A percentile compares a stretch with the other conserved stretches of the same genome.
phyloP scores from a whole-genome alignment of 805 yeast species.

The Schwanniomyces polymorphus region DNA sequence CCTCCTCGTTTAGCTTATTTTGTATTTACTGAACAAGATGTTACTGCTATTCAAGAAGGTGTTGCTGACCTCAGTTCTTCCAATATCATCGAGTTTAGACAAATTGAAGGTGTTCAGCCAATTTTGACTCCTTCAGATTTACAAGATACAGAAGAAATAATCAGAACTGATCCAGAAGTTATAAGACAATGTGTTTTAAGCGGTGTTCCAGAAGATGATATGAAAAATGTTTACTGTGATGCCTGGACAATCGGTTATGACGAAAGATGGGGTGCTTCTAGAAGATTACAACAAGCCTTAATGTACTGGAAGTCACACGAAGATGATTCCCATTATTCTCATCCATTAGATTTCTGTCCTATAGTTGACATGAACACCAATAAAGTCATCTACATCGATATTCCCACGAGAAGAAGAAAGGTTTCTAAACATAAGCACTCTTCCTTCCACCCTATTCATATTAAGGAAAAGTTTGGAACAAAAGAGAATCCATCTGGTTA shows the following conservation, averaged over 20 bases:
- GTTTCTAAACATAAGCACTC: conserved; percentile 67
- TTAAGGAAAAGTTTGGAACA: conserved; percentile 59
- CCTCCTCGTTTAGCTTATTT: conserved; percentile 72
- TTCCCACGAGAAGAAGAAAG: conserved; percentile 73
- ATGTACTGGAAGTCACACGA: conserved; percentile 74
- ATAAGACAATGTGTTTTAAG: conserved; percentile 70
- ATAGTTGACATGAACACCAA: conserved; percentile 71
- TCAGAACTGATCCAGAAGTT: conserved; percentile 70
- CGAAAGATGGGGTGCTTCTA: conserved; percentile 75
- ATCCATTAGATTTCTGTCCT: conserved; percentile 81
- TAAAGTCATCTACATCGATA: conserved; percentile 72
- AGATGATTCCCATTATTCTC: conserved; percentile 74
- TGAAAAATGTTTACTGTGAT: conserved; percentile 62
- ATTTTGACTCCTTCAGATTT: conserved; percentile 72
- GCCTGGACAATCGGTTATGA: conserved; percentile 73
- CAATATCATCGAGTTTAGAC: conserved; percentile 46
- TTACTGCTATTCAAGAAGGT: conserved; percentile 70
- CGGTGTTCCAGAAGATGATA: conserved; percentile 64
- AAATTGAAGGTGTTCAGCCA: conserved; percentile 67
- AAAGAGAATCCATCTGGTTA: conserved; percentile 45
- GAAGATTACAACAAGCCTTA: conserved; percentile 78
- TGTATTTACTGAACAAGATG: conserved; percentile 59
- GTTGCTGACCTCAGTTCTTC: conserved; percentile 56
- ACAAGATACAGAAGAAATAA: conserved; percentile 58
- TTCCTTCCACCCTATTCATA: conserved; percentile 66